A percentile compares a stretch with the other conserved stretches of the same genome.
phyloP scores from a whole-genome alignment of 805 yeast species.

The Candida ulmi region DNA sequence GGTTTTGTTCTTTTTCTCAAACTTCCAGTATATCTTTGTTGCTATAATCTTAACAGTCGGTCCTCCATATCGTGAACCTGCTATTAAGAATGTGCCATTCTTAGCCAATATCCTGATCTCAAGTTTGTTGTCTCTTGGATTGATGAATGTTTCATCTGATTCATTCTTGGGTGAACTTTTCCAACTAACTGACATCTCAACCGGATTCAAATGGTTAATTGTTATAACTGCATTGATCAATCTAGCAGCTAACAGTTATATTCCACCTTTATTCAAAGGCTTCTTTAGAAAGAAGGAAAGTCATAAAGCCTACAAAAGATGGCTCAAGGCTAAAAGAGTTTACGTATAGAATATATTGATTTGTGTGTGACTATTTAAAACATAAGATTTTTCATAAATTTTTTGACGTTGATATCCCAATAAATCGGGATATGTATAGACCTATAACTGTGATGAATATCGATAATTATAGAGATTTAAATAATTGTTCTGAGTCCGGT shows the following conservation, averaged over 20 bases:
- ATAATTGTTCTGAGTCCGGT: conserved; percentile 39
- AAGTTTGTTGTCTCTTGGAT: conserved; percentile 37
- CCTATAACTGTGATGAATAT: too few relatives aligned
- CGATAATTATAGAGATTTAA: conserved; percentile 20
- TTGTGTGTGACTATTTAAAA: too few relatives aligned
- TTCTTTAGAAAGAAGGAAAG: conserved; percentile 31
- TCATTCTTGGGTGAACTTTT: conserved; percentile 59
- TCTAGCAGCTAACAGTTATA: conserved; percentile 30
- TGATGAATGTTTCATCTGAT: conserved; percentile 51
- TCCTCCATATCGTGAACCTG: conserved; percentile 85
- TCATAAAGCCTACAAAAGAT: conserved; percentile 32
- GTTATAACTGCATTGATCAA: conserved; percentile 42
- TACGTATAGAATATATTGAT: conserved; percentile 2
- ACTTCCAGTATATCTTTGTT: conserved; percentile 81
- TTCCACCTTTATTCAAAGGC: conserved; percentile 29
- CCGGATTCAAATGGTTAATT: conserved; percentile 46
- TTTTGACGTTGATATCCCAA: background rate
- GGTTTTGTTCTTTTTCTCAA: conserved; percentile 69
- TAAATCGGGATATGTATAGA: background rate
- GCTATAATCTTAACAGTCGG: conserved; percentile 88
- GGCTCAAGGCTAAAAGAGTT: conserved; percentile 17
- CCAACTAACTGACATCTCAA: conserved; percentile 64
- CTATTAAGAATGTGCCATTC: conserved; percentile 64
- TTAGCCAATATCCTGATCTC: conserved; percentile 54
- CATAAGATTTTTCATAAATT: too few relatives aligned